Conservation (phyloP, 352 stramenopile species). For the Globisporangium nodosum region DNA sequence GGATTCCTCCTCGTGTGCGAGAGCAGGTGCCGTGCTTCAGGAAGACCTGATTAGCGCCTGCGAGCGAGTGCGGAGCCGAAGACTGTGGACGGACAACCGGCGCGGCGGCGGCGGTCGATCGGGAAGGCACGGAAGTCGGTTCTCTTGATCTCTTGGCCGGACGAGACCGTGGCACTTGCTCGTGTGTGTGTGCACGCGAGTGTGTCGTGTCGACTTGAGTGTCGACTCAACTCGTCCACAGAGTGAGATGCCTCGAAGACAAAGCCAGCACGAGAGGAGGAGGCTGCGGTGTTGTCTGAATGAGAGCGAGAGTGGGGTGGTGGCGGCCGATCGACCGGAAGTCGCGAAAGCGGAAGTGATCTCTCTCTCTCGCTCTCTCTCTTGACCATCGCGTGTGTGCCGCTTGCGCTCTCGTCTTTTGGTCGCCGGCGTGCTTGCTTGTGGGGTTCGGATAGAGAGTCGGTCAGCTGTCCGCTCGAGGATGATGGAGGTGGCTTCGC, state of each 20-base stretch:
- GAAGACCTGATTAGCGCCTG: background rate
- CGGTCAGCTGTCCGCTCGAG: background rate
- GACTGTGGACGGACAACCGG: background rate
- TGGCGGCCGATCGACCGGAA: background rate
- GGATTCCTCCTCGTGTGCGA: background rate
- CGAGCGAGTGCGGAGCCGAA: background rate
- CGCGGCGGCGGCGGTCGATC: background rate
- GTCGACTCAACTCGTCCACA: background rate
- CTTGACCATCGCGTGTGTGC: background rate
- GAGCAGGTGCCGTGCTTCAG: background rate
- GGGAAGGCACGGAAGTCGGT: background rate
- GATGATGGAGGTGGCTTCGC: background rate
- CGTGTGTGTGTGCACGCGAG: background rate
- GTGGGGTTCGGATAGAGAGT: background rate
- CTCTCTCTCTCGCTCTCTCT: background rate
- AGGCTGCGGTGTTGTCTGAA: no score
- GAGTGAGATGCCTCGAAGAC: background rate
- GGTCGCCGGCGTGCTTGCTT: background rate
- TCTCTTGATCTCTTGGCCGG: background rate
- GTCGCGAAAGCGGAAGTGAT: background rate
- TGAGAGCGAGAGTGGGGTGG: no score
- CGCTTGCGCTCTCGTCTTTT: background rate
- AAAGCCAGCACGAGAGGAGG: background rate
- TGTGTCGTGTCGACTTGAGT: background rate
- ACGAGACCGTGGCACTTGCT: background rate